Percentiles rank a stretch among this genome's conserved stretches.
Evolutionary conservation across 805 yeast species (phyloP).

Genomic region (Cyberlindnera misumaiensis): DNA sequence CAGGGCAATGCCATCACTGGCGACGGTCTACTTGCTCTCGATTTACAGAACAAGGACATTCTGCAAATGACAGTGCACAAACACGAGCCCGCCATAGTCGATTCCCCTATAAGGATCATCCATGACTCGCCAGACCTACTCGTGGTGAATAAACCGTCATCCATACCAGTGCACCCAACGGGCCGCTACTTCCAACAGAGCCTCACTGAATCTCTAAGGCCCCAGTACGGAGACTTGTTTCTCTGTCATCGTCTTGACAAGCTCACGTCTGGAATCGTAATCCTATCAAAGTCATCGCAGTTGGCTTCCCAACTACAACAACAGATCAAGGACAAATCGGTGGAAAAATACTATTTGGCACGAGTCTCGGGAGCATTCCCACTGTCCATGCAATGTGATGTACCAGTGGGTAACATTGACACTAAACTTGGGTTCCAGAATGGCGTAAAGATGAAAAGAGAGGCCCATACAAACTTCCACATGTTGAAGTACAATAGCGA

Average conservation of each 20-base stretch:
- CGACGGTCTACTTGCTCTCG: slow-evolving; percentile 4
- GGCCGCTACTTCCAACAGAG: slow-evolving; percentile 76
- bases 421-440: slow-evolving; percentile 61
- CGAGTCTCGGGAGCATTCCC: slow-evolving; percentile 86
- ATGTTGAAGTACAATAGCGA: slow-evolving; percentile 17
- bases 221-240: slow-evolving; percentile 42
- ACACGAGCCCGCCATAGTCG: slow-evolving; percentile 61
- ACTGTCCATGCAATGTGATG: slow-evolving; percentile 43
- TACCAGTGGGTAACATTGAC: slow-evolving; percentile 64
- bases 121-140: slow-evolving; percentile 51
- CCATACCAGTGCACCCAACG: slow-evolving; percentile 93
- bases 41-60: slow-evolving; percentile 22
- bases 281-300: slow-evolving; percentile 25
- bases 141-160: slow-evolving; percentile 89
- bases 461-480: slow-evolving; percentile 65
- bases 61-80: slow-evolving; percentile 50
- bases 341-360: slow-evolving; percentile 77
- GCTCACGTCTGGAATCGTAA: slow-evolving; percentile 90
- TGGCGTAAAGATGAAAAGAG: slow-evolving; percentile 37
- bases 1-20: slow-evolving; percentile 1
- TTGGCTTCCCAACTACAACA: slow-evolving; percentile 52
- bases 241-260: slow-evolving; percentile 81
- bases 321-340: slow-evolving; percentile 54
- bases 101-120: slow-evolving; percentile 25
- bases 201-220: slow-evolving; percentile 67